A percentile compares a stretch with the other conserved stretches of the same genome.
Conservation (phyloP, 352 stramenopile genomes). For the Pythium monospermum region DNA sequence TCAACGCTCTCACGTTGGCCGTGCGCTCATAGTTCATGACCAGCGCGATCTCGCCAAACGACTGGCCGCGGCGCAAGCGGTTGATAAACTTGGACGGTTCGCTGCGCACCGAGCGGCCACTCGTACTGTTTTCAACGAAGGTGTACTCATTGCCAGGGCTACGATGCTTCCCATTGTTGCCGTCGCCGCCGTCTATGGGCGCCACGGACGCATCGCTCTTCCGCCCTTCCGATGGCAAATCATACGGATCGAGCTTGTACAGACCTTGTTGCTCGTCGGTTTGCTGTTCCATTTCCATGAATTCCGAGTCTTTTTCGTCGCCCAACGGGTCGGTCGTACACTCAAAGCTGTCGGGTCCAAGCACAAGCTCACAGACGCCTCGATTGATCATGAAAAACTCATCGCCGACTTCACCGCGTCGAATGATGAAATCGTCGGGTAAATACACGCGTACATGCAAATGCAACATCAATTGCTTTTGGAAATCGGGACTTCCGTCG, state of each 20-base stretch:
- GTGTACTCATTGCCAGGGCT: too few relatives aligned
- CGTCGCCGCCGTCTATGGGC: not conserved
- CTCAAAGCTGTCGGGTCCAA: constrained; percentile 26
- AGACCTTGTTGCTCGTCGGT: not conserved
- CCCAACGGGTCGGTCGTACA: constrained; percentile 9
- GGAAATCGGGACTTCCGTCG: constrained; percentile 51
- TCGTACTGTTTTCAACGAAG: too few relatives aligned
- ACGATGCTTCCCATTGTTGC: too few relatives aligned
- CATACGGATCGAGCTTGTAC: not conserved
- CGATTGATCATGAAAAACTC: constrained; percentile 75
- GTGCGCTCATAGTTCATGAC: constrained; percentile 43
- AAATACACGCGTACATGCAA: constrained; percentile 63
- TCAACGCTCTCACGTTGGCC: constrained; percentile 25
- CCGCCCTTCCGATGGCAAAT: not conserved
- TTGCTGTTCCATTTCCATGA: not conserved
- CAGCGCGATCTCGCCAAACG: constrained; percentile 43
- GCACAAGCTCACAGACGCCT: constrained; percentile 40
- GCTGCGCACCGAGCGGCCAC: not conserved
- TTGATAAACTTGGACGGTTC: not conserved
- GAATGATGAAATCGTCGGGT: constrained; percentile 69
- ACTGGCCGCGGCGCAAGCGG: constrained; percentile 22
- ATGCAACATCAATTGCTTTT: constrained; percentile 54
- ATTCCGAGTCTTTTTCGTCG: constrained; percentile 1
- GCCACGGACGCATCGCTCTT: too few relatives aligned
- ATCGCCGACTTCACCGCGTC: constrained; percentile 44